A percentile compares a stretch with the other conserved stretches of the same genome.
Conservation (phyloP, 2,329 filamentous ascomycete species). For the Teratosphaeria gauchensis region DNA sequence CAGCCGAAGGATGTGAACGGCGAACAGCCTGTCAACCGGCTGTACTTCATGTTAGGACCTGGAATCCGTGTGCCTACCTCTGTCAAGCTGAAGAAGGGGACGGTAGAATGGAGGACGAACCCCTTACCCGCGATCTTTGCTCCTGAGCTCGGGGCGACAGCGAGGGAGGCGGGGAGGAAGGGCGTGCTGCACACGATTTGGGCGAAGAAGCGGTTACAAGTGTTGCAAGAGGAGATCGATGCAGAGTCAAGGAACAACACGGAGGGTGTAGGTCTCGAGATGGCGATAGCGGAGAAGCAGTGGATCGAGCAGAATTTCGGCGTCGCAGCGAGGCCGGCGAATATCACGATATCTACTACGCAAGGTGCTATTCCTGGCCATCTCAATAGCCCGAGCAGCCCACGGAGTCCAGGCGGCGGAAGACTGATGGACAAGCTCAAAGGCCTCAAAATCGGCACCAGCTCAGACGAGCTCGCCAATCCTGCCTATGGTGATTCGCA, state of each 20-base stretch:
- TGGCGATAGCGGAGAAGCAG: conserved; percentile 71
- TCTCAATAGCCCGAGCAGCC: conserved; percentile 46
- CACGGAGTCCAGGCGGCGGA: conserved; percentile 53
- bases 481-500: conserved; percentile 2
- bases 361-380: conserved; percentile 9
- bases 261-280: conserved; percentile 74
- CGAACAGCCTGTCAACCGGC: conserved; percentile 47
- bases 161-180: conserved; percentile 58
- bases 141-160: conserved; percentile 59
- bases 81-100: conserved; percentile 49
- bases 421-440: conserved; percentile 69
- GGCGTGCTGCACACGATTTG: conserved; percentile 84
- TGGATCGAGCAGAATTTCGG: conserved; percentile 83
- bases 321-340: conserved; percentile 37
- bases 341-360: conserved; percentile 23
- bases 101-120: conserved; percentile 54
- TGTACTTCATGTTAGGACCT: conserved; percentile 75
- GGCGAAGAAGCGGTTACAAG: conserved; percentile 71
- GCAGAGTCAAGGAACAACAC: conserved; percentile 62
- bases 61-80: conserved; percentile 61
- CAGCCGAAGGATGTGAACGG: conserved; percentile 24
- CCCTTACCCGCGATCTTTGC: conserved; percentile 82
- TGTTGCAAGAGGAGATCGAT: conserved; percentile 67
- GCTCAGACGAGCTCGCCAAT: conserved; percentile 22
- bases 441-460: conserved; percentile 69